phyloP scores from a whole-genome alignment of 331 rosid genomes.

The Acacia pycnantha region DNA sequence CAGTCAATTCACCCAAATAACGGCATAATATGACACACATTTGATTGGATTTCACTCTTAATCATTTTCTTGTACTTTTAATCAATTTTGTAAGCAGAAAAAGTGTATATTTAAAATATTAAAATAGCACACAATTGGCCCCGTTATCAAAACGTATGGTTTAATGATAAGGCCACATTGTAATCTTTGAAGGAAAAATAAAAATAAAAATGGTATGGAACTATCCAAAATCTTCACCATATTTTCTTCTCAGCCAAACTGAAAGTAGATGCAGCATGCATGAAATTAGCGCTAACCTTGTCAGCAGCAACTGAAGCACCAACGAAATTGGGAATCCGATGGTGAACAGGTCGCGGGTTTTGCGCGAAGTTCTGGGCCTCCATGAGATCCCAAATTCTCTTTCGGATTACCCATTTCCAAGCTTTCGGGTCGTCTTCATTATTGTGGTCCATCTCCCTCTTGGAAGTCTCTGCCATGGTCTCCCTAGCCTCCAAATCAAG shows the following conservation, averaged over 20 bases:
- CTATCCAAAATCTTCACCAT: background rate
- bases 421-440: constrained; percentile 68
- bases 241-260: background rate
- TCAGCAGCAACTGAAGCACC: constrained; percentile 74
- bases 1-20: background rate
- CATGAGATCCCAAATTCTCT: constrained; percentile 84
- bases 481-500: constrained; percentile 73
- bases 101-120: background rate
- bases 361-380: constrained; percentile 64
- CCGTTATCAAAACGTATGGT: background rate
- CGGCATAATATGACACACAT: background rate
- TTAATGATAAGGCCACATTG: background rate
- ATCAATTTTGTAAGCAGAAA: background rate
- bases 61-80: background rate
- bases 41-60: background rate
- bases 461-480: constrained; percentile 61
- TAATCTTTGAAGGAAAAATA: background rate
- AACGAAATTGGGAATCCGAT: constrained; percentile 87
- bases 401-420: constrained; percentile 92
- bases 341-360: constrained; percentile 86
- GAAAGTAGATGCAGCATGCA: background rate
- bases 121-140: background rate
- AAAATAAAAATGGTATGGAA: background rate
- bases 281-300: constrained; percentile 42
- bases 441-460: constrained; percentile 15